Conservation (phyloP, 176 grass and related monocot genomes). For the Areca catechu region DNA sequence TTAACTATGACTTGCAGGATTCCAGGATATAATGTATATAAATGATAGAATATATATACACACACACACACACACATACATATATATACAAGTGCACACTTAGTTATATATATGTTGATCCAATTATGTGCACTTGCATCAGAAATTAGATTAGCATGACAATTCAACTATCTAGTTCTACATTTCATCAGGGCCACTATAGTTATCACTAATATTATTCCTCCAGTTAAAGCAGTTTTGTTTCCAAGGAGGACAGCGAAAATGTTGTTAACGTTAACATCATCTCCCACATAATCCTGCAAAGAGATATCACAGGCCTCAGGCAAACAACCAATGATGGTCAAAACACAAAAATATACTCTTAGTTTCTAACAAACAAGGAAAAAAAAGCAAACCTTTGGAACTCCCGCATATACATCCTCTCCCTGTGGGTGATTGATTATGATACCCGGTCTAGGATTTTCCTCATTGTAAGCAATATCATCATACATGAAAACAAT, state of each 20-base stretch:
- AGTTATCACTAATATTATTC: slow-evolving; percentile 84
- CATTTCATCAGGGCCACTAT: slow-evolving; percentile 74
- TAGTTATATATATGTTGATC: too few relatives aligned
- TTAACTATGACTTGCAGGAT: too few relatives aligned
- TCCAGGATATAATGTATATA: too few relatives aligned
- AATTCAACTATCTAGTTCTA: too few relatives aligned
- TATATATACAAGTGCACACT: too few relatives aligned
- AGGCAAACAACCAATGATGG: slow-evolving; percentile 1
- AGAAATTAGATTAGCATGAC: too few relatives aligned
- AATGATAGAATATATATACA: too few relatives aligned
- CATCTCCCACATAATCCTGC: slow-evolving; percentile 85
- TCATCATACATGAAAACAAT: slow-evolving; percentile 98
- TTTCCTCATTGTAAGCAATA: slow-evolving; percentile 66
- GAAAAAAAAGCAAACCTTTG: slow-evolving; percentile 44
- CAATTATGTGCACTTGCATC: too few relatives aligned
- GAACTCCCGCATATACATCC: slow-evolving; percentile 91
- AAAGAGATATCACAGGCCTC: slow-evolving; percentile 5
- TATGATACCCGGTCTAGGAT: slow-evolving; percentile 62
- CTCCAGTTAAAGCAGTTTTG: slow-evolving; percentile 72
- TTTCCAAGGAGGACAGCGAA: slow-evolving; percentile 85
- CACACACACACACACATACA: too few relatives aligned
- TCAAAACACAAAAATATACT: too few relatives aligned
- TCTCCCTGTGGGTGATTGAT: slow-evolving; percentile 84
- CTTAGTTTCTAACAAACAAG: not conserved
- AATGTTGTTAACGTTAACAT: slow-evolving; percentile 73